Base-by-base conservation (phyloP, 2,329 filamentous ascomycete species). In the Drechslerella dactyloides region DNA sequence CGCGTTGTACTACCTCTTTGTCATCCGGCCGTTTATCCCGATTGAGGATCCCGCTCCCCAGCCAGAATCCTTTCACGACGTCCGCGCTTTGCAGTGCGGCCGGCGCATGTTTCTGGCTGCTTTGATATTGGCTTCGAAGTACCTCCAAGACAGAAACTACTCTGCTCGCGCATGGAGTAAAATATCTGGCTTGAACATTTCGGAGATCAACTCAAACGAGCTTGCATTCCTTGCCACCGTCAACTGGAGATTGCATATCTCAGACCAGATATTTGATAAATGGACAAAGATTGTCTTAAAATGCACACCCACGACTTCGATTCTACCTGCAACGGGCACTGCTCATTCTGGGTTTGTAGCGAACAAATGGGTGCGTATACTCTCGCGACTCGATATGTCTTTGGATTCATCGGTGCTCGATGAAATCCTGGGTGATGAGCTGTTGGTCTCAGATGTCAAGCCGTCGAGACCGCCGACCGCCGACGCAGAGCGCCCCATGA, bases 151-250 rank as follows among this genome's bases (percentile, higher is more conserved):
- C 79, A 89, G 93, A 76, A 99, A 97, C 81, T 99, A 96, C 81
- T 97, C 94, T 13, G 92, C 94, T 54, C 89, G 93, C 63, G 94
- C 94, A 46, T 99, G 94, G 94, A 97, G 93, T 80, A 97, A 96
- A 83, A 99, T 99, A 76, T 97, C 94, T 17, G 94, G 94, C n/a
- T 84, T 99, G 65, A 91, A 90, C 79, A 93, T 92, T 2, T 83
- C 86, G 64, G 94, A 99, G 81, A 97, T 99, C 80, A 97, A 97
- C 81, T 89, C 92, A 78, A 97, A 97, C 79, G 94, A 99, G 82
- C 89, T 96, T 80, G 88, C 90, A 17, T 99, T 97, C 79, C 85
- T 99, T 52, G 82, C 89, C 73, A 90, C 93, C 51, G 91, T 99
- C 74, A 89, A 91, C 79, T 99, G 93, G 93, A 91, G 92, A 77